Evolutionary conservation across 441 rosid species (phyloP), one percentile per base, ranked within the genome.

Genomic region (Gossypium schwendimanii): DNA sequence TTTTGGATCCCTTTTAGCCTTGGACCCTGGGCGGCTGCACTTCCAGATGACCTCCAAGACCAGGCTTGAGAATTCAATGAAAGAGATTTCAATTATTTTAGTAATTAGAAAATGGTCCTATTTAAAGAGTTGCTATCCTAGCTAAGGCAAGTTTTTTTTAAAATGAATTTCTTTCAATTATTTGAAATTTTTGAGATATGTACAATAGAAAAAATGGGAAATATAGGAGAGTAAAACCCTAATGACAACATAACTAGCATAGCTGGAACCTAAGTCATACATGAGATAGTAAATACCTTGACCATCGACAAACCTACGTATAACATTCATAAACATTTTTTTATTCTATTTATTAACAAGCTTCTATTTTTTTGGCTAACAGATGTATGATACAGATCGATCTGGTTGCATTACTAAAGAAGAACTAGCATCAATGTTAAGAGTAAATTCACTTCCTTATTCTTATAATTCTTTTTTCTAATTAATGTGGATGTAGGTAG

Each of bases 321-420:
- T 0, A 6, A 0, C 1, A 0, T 33, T 33, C 0, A 6, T 6
- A 6, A 33, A 6, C 12, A 15, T 50, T 2, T 9, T 15, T 28
- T 26, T 1, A 15, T 3, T 31, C 1, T 1, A 0, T 28, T 75
- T 68, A 12, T 17, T 0, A 62, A 23, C 3, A 62, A 4, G n/a
- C 6, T 36, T 36, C 2, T 33, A 1, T 5, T 63, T 36, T 2
- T 7, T 39, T 64, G 57, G 41, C 31, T 11, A 11, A 64, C 82
- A 90, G 89, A 87, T 89, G 94, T 90, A 85, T 53, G 95, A 88
- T 8, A 82, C 87, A 2, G 92, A 88, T 64, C 84, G 89, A 72
- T 90, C 92, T 0, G 92, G 92, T 36, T 83, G 91, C 86, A 90
- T 90, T 61, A 84, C 90, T 0, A 88, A 84, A 86, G 92, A 86